Base-by-base conservation (phyloP, 352 stramenopile species). In the Phytophthora citrophthora region DNA sequence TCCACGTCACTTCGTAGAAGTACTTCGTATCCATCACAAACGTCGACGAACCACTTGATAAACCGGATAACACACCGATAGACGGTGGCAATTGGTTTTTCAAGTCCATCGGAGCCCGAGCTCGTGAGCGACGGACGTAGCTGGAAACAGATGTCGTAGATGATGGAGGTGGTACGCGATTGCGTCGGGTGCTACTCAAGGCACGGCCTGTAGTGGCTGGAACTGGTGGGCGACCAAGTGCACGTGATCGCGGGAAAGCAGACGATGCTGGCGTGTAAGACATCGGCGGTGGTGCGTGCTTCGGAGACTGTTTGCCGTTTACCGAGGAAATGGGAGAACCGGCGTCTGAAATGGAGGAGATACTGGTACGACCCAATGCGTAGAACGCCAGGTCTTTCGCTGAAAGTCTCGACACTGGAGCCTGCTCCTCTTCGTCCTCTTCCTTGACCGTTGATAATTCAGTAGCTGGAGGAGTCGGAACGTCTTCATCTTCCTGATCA, bases 1-100 rank as follows among this genome's bases (percentile, higher is more conserved):
- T 76, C 83, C 83, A 91, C 54, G 70, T 70, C 11, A 91, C 70
- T 27, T 86, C 74, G 51, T 91, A 91, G 39, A 91, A 89, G 18
- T 48, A 65, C 11, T 66, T 55, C 23, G 77, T 61, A 31, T 90
- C 71, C 29, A 91, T 54, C n/a, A 68, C 49, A 52, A 91, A 91
- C 13, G 72, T 89, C 10, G 76, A 81, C 0, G 83, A 75, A 0
- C 83, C 83, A 32, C 75, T 87, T 10, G 80, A 83, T 32, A 90
- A 71, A 0, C 79, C 83, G 12, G 79, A 88, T 5, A 91, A 70
- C 11, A 79, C 75, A 1, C 78, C 78, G 39, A 91, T 90, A 18
- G 80, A 80, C 26, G 80, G 79, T 8, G 83, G 83, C 40, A 91
- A 58, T 20, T 84, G 70, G 29, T 80, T 82, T 32, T 86, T 86